phyloP scores from a whole-genome alignment of 768 basidiomycete species.

The Lyophyllum decastes region DNA sequence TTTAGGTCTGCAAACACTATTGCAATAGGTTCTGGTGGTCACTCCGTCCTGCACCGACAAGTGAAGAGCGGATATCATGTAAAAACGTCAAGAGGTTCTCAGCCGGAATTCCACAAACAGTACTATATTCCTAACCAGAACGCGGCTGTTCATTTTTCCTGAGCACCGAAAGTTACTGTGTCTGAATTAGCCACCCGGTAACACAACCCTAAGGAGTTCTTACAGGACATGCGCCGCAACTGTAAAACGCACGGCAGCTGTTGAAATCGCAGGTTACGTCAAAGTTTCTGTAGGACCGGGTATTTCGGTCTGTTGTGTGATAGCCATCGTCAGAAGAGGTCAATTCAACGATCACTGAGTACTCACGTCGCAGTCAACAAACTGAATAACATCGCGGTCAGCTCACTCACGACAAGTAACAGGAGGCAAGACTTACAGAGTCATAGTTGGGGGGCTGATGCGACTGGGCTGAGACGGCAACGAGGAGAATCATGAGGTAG shows the following conservation, averaged over 20 bases:
- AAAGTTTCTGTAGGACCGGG: conserved; percentile 2
- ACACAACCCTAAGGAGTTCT: not conserved
- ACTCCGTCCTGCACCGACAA: no score
- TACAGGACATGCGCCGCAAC: conserved; percentile 4
- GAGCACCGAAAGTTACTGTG: no score
- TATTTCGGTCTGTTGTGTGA: not conserved
- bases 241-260: conserved; percentile 2
- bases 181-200: not conserved
- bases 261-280: not conserved
- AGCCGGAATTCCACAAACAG: no score
- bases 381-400: not conserved
- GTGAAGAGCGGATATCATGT: no score
- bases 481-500: not conserved
- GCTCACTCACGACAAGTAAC: not conserved
- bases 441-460: not conserved
- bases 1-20: no score
- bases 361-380: not conserved
- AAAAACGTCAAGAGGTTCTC: no score
- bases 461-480: not conserved
- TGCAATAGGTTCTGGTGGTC: no score
- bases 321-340: not conserved
- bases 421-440: not conserved
- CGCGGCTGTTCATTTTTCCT: no score
- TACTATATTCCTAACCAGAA: no score
- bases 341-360: no score